Evolutionary conservation across 2,329 filamentous ascomycete genomes (phyloP).

Genomic region (Arthroderma uncinatum): DNA sequence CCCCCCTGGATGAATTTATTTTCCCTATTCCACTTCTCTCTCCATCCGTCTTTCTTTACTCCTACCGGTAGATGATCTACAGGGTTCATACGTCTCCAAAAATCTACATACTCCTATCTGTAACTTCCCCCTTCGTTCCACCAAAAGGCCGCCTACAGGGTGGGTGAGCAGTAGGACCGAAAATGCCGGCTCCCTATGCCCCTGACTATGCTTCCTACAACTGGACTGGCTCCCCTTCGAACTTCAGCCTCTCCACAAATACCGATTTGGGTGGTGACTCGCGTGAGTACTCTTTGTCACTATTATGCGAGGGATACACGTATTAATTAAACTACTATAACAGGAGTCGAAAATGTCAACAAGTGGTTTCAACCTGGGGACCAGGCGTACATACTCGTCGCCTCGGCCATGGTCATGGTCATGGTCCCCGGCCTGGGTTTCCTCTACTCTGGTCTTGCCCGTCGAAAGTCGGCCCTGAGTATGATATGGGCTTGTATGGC

Average conservation of each 20-base stretch:
- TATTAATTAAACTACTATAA: conserved; percentile 6
- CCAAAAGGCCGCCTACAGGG: background rate
- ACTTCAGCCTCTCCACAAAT: conserved; percentile 40
- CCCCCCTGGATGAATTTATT: background rate
- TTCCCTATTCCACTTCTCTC: background rate
- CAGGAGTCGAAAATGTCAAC: conserved; percentile 79
- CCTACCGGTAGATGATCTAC: background rate
- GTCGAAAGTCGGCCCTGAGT: conserved; percentile 90
- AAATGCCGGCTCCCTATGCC: conserved; percentile 6
- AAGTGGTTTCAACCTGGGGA: conserved; percentile 91
- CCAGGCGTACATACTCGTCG: conserved; percentile 82
- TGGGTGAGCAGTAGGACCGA: background rate
- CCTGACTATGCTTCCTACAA: conserved; percentile 41
- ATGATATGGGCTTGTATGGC: conserved; percentile 98
- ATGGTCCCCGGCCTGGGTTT: conserved; percentile 97
- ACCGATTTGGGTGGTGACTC: conserved; percentile 61
- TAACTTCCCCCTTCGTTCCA: background rate
- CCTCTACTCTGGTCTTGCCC: conserved; percentile 93
- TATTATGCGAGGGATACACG: background rate
- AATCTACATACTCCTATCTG: background rate
- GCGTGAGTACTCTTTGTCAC: conserved; percentile 45
- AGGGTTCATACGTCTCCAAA: background rate
- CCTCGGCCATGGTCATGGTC: conserved; percentile 83
- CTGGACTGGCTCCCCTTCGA: conserved; percentile 37
- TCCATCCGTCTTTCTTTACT: background rate